Evolutionary conservation across 768 basidiomycete genomes (phyloP), one percentile per base, ranked within the genome.

Genomic region (Hygrocybe coccinea): DNA sequence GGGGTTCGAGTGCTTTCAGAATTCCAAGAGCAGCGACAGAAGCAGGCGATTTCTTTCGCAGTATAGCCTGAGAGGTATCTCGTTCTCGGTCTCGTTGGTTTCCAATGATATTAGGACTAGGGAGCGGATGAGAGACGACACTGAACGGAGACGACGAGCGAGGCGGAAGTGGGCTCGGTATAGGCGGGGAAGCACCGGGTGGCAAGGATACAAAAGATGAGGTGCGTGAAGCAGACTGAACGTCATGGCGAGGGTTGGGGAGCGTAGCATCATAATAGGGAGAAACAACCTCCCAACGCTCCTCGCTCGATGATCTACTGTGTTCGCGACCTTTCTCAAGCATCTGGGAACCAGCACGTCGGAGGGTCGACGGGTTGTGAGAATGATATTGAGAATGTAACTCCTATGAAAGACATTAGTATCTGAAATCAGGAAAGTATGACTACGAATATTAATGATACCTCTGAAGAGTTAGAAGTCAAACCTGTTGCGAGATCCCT

Each of bases 1-100:
- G 76, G 0, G 87, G 85, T 54, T 89, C 86, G 14, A 89, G 72
- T 2, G 87, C 76, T 45, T 73, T 75, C 54, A 87, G 71, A 44
- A 87, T 84, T 17, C 78, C 80, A 12, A 85, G 65, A 0, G 82
- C 80, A 9, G 69, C 74, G 41, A 56, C 57, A 1, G 69, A 64
- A 0, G 67, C 25, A 21, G 36, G 67, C 0, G 71, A 58, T 53
- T 66, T 72, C 62, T 68, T 75, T 52, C 62, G 61, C 64, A 64
- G 35, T 58, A 47, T 29, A 35, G n/a, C n/a, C n/a, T n/a, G n/a
- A n/a, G 58, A 58, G 5, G 53, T 41, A 61, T 66, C 66, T 52
- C 64, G 66, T 52, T 68, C 64, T 52, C 34, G 5, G 15, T 49
- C 56, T 62, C 15, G 39, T 3, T 43, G n/a, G 15, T 48, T 55